These are phyloP conservation scores for Serendipita vermifera DNA, from an alignment of 768 basidiomycete genomes.

Conservation along the genomic window DNA sequence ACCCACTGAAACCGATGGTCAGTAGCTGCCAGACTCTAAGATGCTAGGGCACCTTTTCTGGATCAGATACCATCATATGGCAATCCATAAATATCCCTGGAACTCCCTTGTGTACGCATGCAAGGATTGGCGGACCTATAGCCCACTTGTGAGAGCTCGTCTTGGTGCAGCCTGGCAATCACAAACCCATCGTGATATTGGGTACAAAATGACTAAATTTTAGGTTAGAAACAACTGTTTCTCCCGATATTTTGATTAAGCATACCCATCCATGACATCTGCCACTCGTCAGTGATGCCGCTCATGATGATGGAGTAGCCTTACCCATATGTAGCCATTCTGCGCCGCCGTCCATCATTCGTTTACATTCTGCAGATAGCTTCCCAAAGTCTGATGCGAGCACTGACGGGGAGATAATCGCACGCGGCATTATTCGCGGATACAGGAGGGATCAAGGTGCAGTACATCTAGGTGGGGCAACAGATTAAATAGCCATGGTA, in stretches of 20 bases:
- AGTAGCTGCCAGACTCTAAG: not conserved
- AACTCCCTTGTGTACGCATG: constrained; percentile 71
- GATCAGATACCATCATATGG: constrained; percentile 98
- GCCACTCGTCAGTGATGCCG: constrained; percentile 6
- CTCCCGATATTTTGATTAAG: constrained; percentile 15
- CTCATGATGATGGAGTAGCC: constrained; percentile 16
- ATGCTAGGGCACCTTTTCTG: constrained; percentile 51
- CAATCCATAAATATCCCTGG: constrained; percentile 99
- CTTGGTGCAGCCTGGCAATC: not conserved
- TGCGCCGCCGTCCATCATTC: constrained; percentile 91
- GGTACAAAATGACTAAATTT: constrained; percentile 81
- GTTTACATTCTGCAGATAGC: constrained; percentile 85
- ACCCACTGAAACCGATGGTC: constrained; percentile 61
- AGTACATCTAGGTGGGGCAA: not conserved
- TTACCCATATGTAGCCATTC: constrained; percentile 98
- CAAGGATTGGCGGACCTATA: constrained; percentile 74
- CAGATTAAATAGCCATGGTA: not conserved
- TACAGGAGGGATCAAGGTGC: not conserved
- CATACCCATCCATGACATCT: constrained; percentile 98
- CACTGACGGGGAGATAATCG: constrained; percentile 94
- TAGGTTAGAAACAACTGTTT: not conserved
- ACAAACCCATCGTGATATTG: constrained; percentile 91
- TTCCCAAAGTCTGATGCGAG: constrained; percentile 96
- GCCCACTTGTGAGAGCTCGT: constrained; percentile 6
- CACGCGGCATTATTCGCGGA: constrained; percentile 64